Evolutionary conservation across 495 filamentous ascomycete genomes (phyloP), one percentile per base, ranked within the genome.

Genomic region (Aspergillus carlsbadensis): DNA sequence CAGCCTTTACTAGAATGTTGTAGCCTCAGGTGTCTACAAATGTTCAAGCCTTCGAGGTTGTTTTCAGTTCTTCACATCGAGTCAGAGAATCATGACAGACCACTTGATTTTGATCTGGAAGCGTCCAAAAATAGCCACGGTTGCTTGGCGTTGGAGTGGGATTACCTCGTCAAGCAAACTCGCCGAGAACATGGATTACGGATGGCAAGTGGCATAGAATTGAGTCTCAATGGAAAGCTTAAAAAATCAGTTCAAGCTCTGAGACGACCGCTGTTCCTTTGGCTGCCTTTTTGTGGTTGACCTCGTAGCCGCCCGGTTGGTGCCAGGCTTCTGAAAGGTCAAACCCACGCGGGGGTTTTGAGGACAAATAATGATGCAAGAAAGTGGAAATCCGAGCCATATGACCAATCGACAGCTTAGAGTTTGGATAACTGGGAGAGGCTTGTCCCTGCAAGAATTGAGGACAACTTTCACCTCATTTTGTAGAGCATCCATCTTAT

Each of bases 291-390:
- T 37, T 36, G 18, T 21, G 20, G 10, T 26, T 50, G 17, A 50
- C 20, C 37, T 20, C 36, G 17, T 7, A 13, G 22, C 31, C 10
- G 15, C 2, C 10, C 18, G 45, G 45, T 34, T 36, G 29, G 31
- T 50, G 34, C 34, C 47, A 22, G 47, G n/a, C 10, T 39, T 39
- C 33, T 22, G 5, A 17, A 18, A 50, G 20, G 33, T 17, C 24
- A 45, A 50, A 21, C 47, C 26, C 46, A 18, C 33, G 34, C 34
- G 11, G 3, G 14, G 14, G 34, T 22, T 17, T 22, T 33, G 17
- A 33, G 13, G 15, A 49, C 45, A 31, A 36, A 35, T 35, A 29
- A 49, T 49, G 45, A 49, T 49, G 45, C 35, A 49, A 49, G 31
- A 43, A 5, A 6, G 17, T 29, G 26, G 18, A 29, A 49, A 31